Evolutionary conservation across 2,329 filamentous ascomycete species (phyloP).

Genomic region (Lasiodiplodia citricola): DNA sequence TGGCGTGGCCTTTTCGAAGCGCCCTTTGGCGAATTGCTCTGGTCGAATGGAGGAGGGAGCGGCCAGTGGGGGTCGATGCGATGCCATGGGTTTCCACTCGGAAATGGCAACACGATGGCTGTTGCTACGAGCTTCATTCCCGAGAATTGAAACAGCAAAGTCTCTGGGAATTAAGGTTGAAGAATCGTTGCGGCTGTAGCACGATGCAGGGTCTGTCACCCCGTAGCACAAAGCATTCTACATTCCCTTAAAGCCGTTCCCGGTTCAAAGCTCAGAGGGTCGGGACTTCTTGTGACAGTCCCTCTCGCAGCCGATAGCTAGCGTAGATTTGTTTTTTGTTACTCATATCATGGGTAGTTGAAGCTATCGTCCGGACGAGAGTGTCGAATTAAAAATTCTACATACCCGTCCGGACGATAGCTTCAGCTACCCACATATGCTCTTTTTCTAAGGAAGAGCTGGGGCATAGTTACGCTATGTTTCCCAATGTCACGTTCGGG

Average conservation of each 20-base stretch:
- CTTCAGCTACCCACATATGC: too few relatives aligned
- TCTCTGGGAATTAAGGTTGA: background rate
- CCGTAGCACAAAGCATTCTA: background rate
- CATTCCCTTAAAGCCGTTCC: background rate
- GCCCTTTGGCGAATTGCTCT: background rate
- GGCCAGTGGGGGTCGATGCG: background rate
- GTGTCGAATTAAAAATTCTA: too few relatives aligned
- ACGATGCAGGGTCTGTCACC: background rate
- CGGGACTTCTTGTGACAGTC: background rate
- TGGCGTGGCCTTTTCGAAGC: background rate
- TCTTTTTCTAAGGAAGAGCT: too few relatives aligned
- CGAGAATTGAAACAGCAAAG: background rate
- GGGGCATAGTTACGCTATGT: too few relatives aligned
- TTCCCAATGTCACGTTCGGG: background rate
- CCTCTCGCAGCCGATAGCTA: too few relatives aligned
- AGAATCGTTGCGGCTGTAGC: background rate
- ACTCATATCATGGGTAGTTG: too few relatives aligned
- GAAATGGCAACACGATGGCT: background rate
- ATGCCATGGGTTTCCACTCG: background rate
- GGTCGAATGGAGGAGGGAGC: background rate
- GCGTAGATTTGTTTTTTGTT: too few relatives aligned
- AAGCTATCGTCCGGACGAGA: too few relatives aligned
- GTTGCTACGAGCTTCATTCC: background rate
- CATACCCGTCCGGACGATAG: too few relatives aligned
- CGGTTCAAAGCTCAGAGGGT: background rate